phyloP scores from a whole-genome alignment of 2,329 filamentous ascomycete species.

The Paraconiothyrium sp. region DNA sequence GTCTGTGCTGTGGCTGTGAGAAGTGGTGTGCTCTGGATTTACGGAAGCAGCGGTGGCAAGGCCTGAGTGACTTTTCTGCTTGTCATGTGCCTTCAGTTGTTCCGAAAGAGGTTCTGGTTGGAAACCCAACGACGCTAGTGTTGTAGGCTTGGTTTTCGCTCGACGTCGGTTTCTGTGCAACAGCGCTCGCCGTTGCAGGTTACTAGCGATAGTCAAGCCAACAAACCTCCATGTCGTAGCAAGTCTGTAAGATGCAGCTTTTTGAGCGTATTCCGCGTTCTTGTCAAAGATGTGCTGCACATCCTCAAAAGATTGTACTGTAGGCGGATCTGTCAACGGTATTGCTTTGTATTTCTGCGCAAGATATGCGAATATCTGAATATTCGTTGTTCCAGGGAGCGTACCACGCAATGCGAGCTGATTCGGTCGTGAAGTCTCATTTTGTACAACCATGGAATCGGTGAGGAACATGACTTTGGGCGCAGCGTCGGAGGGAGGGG shows the following conservation, averaged over 20 bases:
- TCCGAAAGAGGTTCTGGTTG: conserved; percentile 24
- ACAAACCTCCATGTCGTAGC: conserved; percentile 69
- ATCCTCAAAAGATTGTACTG: conserved; percentile 47
- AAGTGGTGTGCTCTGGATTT: conserved; percentile 44
- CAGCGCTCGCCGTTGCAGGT: conserved; percentile 54
- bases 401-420: conserved; percentile 61
- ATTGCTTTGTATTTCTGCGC: conserved; percentile 57
- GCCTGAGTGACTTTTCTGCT: conserved; percentile 33
- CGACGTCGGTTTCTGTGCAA: conserved; percentile 39
- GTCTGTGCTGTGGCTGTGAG: conserved; percentile 21
- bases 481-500: conserved; percentile 60
- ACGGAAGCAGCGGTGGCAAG: conserved; percentile 46
- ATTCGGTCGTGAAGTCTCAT: conserved; percentile 51
- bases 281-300: conserved; percentile 58
- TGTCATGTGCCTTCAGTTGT: conserved; percentile 34
- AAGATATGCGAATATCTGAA: conserved; percentile 52
- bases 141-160: conserved; percentile 32
- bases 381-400: conserved; percentile 55
- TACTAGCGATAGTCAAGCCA: conserved; percentile 60
- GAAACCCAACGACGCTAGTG: conserved; percentile 21
- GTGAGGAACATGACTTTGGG: conserved; percentile 62
- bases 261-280: conserved; percentile 64
- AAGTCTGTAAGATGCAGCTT: conserved; percentile 59
- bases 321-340: conserved; percentile 49
- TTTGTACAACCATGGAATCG: conserved; percentile 57